Evolutionary conservation across 306 rosid genomes (phyloP).

Genomic region (Mimosa pudica): DNA sequence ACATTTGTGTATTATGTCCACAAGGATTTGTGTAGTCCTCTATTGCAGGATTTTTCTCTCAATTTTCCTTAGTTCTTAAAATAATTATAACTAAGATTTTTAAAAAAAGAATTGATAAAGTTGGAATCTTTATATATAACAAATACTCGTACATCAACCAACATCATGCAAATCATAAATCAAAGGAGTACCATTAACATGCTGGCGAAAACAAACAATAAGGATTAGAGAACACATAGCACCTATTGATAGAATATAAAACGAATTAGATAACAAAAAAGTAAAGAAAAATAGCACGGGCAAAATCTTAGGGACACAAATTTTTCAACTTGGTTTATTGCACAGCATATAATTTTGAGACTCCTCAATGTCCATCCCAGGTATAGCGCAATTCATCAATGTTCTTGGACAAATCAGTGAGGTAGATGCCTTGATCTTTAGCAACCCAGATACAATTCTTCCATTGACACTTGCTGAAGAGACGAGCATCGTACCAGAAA

Average conservation of each 20-base stretch:
- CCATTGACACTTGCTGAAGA: constrained; percentile 45
- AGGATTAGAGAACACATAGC: background rate
- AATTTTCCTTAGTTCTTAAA: too few species aligned
- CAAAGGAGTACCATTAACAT: background rate
- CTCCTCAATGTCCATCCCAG: constrained; percentile 29
- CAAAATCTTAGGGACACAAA: background rate
- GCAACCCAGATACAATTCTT: constrained; percentile 53
- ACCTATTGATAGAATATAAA: background rate
- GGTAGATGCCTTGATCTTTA: constrained; percentile 47
- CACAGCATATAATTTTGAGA: background rate
- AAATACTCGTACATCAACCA: too few species aligned
- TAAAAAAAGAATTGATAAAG: background rate
- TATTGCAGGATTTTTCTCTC: too few species aligned
- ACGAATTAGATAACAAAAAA: background rate
- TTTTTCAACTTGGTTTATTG: background rate
- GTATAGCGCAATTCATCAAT: constrained; percentile 22
- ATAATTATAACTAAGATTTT: background rate
- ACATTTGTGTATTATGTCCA: too few species aligned
- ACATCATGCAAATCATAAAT: background rate
- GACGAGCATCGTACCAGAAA: constrained; percentile 48
- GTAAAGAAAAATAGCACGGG: background rate
- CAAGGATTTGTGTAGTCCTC: too few species aligned
- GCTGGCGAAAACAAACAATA: background rate
- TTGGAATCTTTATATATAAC: background rate
- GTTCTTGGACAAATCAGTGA: constrained; percentile 9